Evolutionary conservation across 257 asterid genomes (phyloP).

Genomic region (Cynanchum wilfordii): DNA sequence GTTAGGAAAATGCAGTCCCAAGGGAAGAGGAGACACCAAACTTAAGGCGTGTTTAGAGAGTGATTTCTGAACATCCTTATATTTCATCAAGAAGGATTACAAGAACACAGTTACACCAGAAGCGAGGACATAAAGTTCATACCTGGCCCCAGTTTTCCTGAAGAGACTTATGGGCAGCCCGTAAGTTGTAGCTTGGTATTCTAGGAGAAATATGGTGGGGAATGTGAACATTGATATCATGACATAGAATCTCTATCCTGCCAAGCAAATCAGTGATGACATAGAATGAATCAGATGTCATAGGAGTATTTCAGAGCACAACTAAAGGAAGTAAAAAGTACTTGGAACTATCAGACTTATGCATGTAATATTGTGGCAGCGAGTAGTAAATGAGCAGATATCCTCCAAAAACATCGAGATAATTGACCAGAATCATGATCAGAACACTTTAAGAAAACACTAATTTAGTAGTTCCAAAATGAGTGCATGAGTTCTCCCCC

Average conservation of each 20-base stretch:
- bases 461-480: background rate
- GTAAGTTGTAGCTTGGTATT: conserved; percentile 87
- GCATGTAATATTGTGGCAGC: background rate
- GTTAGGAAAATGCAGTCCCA: background rate
- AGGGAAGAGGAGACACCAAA: background rate
- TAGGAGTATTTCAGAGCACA: background rate
- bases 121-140: background rate
- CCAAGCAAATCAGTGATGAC: conserved; percentile 5
- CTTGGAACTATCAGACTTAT: no score
- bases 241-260: conserved; percentile 96
- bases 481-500: background rate
- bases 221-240: conserved; percentile 87
- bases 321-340: no score
- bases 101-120: background rate
- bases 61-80: background rate
- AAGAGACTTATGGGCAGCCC: conserved; percentile 82
- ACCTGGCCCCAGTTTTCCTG: conserved; percentile 95
- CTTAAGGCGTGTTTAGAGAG: background rate
- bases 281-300: background rate
- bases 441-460: no score
- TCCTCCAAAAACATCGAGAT: background rate
- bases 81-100: background rate
- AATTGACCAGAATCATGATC: background rate
- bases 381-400: background rate
- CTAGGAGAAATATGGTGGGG: conserved; percentile 93